Evolutionary conservation across 2,329 filamentous ascomycete species (phyloP).

Genomic region (Juglanconis juglandina): DNA sequence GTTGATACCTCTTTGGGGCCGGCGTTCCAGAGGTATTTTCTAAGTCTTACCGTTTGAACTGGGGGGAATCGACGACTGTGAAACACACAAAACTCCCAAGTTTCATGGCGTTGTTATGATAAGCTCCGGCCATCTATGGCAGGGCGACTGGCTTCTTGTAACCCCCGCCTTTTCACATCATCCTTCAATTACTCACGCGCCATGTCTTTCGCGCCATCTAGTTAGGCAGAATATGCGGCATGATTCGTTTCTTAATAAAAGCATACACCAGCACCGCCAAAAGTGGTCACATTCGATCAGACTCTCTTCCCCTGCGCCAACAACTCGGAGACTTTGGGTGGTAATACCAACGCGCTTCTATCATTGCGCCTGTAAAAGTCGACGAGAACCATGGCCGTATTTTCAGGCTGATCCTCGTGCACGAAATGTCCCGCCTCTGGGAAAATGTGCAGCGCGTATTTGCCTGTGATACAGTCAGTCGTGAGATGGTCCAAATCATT

Average conservation of each 20-base stretch:
- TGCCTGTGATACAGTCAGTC: conserved; percentile 49
- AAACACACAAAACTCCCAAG: background rate
- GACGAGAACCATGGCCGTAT: conserved; percentile 77
- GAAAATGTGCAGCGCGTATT: conserved; percentile 93
- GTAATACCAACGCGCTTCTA: conserved; percentile 76
- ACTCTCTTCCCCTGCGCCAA: conserved; percentile 60
- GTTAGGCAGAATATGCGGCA: background rate
- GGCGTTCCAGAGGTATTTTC: background rate
- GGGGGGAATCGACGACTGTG: background rate
- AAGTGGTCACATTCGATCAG: conserved; percentile 23
- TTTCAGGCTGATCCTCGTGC: conserved; percentile 90
- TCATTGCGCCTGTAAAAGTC: conserved; percentile 95
- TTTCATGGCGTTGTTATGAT: background rate
- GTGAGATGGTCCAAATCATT: background rate
- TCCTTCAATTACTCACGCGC: background rate
- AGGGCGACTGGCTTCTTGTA: too few relatives aligned
- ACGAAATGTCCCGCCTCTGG: conserved; percentile 95
- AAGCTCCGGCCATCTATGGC: too few relatives aligned
- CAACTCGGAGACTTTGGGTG: conserved; percentile 84
- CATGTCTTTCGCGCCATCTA: background rate
- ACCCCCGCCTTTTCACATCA: background rate
- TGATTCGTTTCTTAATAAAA: background rate
- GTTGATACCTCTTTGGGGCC: background rate
- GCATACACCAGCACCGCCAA: too few relatives aligned
- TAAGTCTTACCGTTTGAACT: background rate